Percentiles rank a stretch among this genome's conserved stretches.
Conservation (phyloP, 805 yeast genomes). For the Sungouiozyma ichnusensis region DNA sequence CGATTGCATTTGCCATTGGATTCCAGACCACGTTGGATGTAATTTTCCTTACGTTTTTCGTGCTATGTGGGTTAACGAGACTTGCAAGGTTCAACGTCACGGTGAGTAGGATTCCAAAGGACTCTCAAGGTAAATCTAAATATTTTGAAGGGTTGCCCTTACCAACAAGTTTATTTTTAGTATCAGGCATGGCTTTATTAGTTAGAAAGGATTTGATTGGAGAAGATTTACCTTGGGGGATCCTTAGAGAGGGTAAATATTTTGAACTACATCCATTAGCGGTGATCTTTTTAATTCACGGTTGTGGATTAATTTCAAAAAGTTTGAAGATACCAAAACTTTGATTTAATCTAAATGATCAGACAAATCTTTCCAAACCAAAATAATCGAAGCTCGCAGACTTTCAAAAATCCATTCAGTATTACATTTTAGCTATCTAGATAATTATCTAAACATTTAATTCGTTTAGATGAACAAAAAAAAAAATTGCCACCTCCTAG, state of each 20-base stretch:
- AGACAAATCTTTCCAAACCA: too few species aligned
- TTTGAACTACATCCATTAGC: constrained; percentile 69
- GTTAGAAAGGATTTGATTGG: constrained; percentile 41
- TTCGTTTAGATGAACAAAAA: neutral
- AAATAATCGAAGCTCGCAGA: too few species aligned
- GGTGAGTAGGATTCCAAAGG: constrained; percentile 86
- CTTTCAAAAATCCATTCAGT: too few species aligned
- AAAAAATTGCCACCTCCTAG: constrained; percentile 9
- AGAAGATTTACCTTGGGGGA: constrained; percentile 56
- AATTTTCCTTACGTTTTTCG: constrained; percentile 67
- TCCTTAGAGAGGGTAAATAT: constrained; percentile 40
- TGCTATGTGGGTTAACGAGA: constrained; percentile 85
- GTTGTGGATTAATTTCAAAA: constrained; percentile 86
- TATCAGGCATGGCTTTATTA: constrained; percentile 57
- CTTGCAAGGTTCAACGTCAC: constrained; percentile 94
- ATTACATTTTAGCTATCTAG: too few species aligned
- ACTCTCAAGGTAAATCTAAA: constrained; percentile 71
- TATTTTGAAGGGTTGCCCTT: constrained; percentile 96
- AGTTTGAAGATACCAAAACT: constrained; percentile 77
- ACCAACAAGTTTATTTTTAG: constrained; percentile 75
- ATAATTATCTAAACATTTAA: too few species aligned
- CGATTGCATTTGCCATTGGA: constrained; percentile 85
- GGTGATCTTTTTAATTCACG: constrained; percentile 59
- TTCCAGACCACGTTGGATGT: constrained; percentile 77
- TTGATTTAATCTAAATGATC: neutral